Evolutionary conservation across 345 rosid species (phyloP).

Genomic region (Salix viminalis): DNA sequence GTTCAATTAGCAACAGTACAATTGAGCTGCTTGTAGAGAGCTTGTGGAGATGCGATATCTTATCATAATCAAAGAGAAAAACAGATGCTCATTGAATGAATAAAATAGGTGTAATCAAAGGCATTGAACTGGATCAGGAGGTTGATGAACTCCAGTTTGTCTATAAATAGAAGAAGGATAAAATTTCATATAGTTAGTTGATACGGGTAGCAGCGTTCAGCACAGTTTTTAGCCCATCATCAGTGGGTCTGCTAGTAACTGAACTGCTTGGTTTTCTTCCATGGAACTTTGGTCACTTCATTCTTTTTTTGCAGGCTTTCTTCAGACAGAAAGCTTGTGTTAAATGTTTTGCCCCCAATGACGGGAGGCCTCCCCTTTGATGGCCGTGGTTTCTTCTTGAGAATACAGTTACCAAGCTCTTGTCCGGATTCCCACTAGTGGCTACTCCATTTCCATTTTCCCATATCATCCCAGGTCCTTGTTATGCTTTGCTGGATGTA

Average conservation of each 20-base stretch:
- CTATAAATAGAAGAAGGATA: conserved; percentile 10
- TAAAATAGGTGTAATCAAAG: background rate
- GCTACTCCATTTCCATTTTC: conserved; percentile 5
- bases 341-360: conserved; percentile 21
- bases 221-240: conserved; percentile 27
- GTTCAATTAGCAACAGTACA: conserved; percentile 47
- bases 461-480: background rate
- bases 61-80: conserved; percentile 37
- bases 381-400: conserved; percentile 32
- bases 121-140: background rate
- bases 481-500: conserved; percentile 29
- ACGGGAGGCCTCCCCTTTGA: conserved; percentile 27
- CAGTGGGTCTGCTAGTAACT: conserved; percentile 3
- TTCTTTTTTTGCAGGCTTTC: conserved; percentile 45
- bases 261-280: conserved; percentile 44
- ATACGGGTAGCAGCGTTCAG: conserved; percentile 34
- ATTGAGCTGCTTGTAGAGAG: conserved; percentile 55
- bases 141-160: background rate
- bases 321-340: conserved; percentile 38
- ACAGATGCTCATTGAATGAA: background rate
- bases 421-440: conserved; percentile 24
- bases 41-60: conserved; percentile 83
- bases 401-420: conserved; percentile 39
- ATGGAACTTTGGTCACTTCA: conserved; percentile 26
- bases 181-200: conserved; percentile 9